Evolutionary conservation across 2,329 filamentous ascomycete species (phyloP), one percentile per base, ranked within the genome.

Genomic region (Fusarium acutatum): DNA sequence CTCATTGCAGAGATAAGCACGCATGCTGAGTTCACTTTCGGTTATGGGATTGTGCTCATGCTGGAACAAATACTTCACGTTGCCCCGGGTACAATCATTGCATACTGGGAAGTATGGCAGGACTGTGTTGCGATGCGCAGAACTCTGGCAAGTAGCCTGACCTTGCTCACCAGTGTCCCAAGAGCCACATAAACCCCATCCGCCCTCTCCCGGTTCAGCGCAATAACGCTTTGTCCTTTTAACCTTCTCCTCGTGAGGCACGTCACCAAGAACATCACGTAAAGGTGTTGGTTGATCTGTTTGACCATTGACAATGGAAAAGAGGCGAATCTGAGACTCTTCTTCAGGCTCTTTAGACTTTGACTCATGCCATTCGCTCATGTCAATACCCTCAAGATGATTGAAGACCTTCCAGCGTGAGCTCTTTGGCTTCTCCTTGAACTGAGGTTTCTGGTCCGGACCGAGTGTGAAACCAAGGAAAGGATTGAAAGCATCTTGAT

Each of bases 1-100:
- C 0, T 34, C 32, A 17, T 49, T 35, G 71, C 84, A 85, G 9
- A 82, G 76, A 73, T 82, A 84, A 44, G 78, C 78, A 7, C 84
- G 80, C 75, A 84, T 79, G 37, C 38, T 52, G n/a, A 80, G 61
- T 37, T 82, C 79, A 9, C 26, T 34, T 15, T 24, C 35, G 3
- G 63, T 67, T 41, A 80, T 43, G 43, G 67, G 44, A n/a, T 54
- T 61, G 12, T n/a, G 35, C 2, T 63, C 13, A 12, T 49, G 64
- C 3, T 59, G 22, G 40, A 74, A 66, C 44, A 82, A 65, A 12
- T 71, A 49, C 7, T 34, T 28, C 20, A 71, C 69, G 67, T 71
- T 76, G 4, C 22, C n/a, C 4, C 57, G 12, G 54, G 79, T 60
- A 71, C 83, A 85, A 3, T 44, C 34, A 12, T 54, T 34, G 52